These are phyloP conservation scores for Phycomyces nitens DNA, from an alignment of 192 early-diverging fungal species.

Conservation along the genomic window DNA sequence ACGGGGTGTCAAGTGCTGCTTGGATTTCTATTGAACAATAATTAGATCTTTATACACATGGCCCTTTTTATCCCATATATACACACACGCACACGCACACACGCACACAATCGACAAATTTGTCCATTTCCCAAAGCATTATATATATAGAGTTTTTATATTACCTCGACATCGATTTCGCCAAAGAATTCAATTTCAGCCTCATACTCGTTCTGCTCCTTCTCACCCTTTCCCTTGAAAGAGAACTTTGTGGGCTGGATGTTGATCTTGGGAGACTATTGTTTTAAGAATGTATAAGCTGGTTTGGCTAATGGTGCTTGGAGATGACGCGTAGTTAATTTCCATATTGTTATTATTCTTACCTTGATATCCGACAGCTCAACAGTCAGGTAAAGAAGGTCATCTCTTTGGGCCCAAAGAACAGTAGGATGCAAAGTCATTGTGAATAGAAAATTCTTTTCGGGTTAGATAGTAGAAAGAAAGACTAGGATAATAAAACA, in stretches of 20 bases:
- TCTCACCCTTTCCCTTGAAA: slow-evolving; percentile 61
- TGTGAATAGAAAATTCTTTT: not conserved
- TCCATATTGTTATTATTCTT: not conserved
- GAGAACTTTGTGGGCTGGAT: slow-evolving; percentile 53
- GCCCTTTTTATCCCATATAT: too few species aligned
- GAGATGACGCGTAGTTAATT: slow-evolving; percentile 1
- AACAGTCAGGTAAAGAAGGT: slow-evolving; percentile 82
- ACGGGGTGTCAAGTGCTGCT: slow-evolving; percentile 62
- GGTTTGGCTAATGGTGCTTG: too few species aligned
- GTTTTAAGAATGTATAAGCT: slow-evolving; percentile 5
- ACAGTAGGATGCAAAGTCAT: slow-evolving; percentile 61
- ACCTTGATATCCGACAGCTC: slow-evolving; percentile 66
- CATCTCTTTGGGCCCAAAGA: slow-evolving; percentile 87
- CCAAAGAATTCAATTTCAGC: slow-evolving; percentile 72
- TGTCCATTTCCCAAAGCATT: too few species aligned
- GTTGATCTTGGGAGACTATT: not conserved
- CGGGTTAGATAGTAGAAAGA: not conserved
- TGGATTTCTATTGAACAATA: slow-evolving; percentile 39
- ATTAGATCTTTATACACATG: too few species aligned
- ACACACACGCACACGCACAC: too few species aligned
- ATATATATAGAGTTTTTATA: too few species aligned
- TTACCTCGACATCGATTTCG: slow-evolving; percentile 70
- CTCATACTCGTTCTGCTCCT: slow-evolving; percentile 62
- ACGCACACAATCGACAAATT: too few species aligned
- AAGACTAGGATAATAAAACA: not conserved